Evolutionary conservation across 2,329 filamentous ascomycete genomes (phyloP), one percentile per base, ranked within the genome.

Genomic region (Epichloe typhina): DNA sequence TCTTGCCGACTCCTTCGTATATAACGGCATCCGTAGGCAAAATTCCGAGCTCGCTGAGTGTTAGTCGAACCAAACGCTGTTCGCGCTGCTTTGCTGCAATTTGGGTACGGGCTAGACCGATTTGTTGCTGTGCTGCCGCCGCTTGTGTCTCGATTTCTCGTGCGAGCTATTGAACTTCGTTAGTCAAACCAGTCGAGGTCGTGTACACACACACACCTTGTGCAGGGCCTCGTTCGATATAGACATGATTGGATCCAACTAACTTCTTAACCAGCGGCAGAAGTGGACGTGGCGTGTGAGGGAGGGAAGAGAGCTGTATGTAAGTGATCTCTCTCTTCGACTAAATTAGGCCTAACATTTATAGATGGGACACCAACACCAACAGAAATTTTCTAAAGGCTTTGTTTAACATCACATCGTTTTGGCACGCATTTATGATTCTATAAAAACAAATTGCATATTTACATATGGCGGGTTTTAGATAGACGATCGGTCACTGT

Each of bases 1-100:
- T 97, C 72, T 97, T 98, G 48, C 93, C 93, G 11, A 97, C 85
- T 5, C 91, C 91, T 69, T 97, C 91, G 62, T 97, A 98, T 31
- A 95, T 80, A 35, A 83, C 83, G 0, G 88, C 93, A 46, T 84
- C 79, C 17, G 77, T 66, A 4, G 89, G 84, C 54, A 98, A 70
- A 6, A 80, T 76, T n/a, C 80, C 78, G 47, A 97, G 75, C 69
- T 98, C 93, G 56, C 78, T 87, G 37, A 84, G 78, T 2, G 91
- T 97, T 57, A 98, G 73, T 67, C 95, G 86, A 41, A 94, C 76
- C 69, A 96, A 82, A 43, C 93, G 88, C 63, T 86, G 83, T 65
- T 97, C 91, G 52, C 90, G 82, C 67, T 91, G 87, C 70, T 95
- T 95, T 53, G 82, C 76, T 7, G 82, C 78, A 58, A 95, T 86